A percentile compares a stretch with the other conserved stretches of the same genome.
phyloP scores from a whole-genome alignment of 148 eudicot genomes.

The Chenopodium berlandieri region DNA sequence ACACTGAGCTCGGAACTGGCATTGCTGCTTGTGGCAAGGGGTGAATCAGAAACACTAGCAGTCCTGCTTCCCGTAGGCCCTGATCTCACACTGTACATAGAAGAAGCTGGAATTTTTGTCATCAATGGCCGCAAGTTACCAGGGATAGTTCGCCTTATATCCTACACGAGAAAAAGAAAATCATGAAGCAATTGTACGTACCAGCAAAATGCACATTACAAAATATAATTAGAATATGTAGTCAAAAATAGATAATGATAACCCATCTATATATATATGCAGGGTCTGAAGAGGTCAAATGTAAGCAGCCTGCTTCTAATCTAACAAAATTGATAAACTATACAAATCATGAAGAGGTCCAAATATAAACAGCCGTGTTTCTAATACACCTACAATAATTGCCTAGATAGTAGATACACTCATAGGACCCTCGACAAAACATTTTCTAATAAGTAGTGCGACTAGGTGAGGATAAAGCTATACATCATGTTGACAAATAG shows the following conservation, averaged over 20 bases:
- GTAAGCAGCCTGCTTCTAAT: no score
- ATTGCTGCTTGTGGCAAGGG: slow-evolving; percentile 96
- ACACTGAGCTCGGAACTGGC: slow-evolving; percentile 88
- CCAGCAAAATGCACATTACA: no score
- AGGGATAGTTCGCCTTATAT: slow-evolving; percentile 78
- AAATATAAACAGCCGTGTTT: not conserved
- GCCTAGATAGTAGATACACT: no score
- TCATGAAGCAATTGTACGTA: not conserved
- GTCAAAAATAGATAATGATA: not conserved
- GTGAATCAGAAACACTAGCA: slow-evolving; percentile 84
- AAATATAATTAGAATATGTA: not conserved
- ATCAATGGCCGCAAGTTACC: slow-evolving; percentile 85
- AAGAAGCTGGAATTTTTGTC: slow-evolving; percentile 98
- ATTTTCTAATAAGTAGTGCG: not conserved
- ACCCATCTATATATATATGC: not conserved
- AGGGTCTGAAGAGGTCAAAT: not conserved
- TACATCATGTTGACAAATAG: not conserved
- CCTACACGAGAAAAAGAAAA: slow-evolving; percentile 43
- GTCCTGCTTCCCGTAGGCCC: slow-evolving; percentile 70
- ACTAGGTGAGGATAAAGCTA: not conserved
- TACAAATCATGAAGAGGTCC: not conserved
- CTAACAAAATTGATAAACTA: not conserved
- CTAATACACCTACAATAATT: not conserved
- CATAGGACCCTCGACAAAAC: not conserved
- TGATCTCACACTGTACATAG: slow-evolving; percentile 95